Percentiles rank a stretch among this genome's conserved stretches.
Evolutionary conservation across 2,329 filamentous ascomycete species (phyloP).

Genomic region (Nigrospora osmanthi): DNA sequence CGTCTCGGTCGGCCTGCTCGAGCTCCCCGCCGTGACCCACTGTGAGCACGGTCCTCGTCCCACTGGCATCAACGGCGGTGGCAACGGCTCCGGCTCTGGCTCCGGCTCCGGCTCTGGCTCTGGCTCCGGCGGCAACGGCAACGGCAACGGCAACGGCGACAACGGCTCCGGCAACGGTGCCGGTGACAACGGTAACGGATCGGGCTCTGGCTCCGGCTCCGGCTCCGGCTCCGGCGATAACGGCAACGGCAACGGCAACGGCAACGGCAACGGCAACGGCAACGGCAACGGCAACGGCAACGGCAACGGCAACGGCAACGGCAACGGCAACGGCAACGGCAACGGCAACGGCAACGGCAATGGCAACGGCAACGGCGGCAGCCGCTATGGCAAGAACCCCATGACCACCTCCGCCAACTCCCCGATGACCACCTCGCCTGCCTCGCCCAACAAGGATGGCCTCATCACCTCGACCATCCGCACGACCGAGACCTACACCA

Average conservation of each 20-base stretch:
- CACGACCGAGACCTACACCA: slow-evolving; percentile 16
- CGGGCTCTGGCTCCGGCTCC: too few species aligned
- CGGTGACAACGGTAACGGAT: not conserved
- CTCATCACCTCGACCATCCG: slow-evolving; percentile 13
- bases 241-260: not conserved
- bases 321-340: too few species aligned
- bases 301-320: not conserved
- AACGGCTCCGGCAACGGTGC: not conserved
- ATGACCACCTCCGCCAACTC: not conserved
- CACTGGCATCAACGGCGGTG: not conserved
- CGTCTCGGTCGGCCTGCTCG: slow-evolving; percentile 29
- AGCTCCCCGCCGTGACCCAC: slow-evolving; percentile 25
- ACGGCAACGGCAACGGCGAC: not conserved
- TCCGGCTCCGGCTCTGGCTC: not conserved
- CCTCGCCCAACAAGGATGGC: slow-evolving; percentile 2
- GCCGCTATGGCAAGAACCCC: too few species aligned
- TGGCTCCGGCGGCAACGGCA: not conserved
- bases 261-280: not conserved
- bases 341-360: not conserved
- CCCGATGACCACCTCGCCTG: not conserved
- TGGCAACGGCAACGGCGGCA: not conserved
- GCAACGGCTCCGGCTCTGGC: not conserved
- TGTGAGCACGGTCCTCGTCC: slow-evolving; percentile 17
- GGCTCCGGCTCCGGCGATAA: too few species aligned
- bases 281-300: not conserved